Percentiles rank a stretch among this genome's conserved stretches.
Evolutionary conservation across 1,284 basidiomycete species (phyloP).

Genomic region (Phlebopus sp.): DNA sequence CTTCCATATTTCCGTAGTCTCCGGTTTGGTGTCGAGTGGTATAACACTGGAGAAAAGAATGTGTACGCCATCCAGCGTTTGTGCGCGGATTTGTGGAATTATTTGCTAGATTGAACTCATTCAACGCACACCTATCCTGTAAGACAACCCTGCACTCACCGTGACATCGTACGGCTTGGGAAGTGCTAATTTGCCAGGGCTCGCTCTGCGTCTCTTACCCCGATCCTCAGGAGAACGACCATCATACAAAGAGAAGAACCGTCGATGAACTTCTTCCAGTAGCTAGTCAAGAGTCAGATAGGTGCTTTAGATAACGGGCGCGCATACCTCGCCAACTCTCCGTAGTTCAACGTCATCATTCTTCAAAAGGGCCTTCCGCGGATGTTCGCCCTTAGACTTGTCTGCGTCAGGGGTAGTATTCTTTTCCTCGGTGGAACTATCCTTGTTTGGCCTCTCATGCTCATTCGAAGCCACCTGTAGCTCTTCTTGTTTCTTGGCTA

Average conservation of each 20-base stretch:
- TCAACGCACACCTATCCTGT: conserved; percentile 5
- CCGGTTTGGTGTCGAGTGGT: conserved; percentile 77
- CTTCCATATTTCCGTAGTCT: conserved; percentile 85
- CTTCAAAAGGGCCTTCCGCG: conserved; percentile 75
- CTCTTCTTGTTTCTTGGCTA: conserved; percentile 87
- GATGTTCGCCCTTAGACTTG: conserved; percentile 37
- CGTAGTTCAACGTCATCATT: conserved; percentile 87
- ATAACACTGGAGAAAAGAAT: conserved; percentile 94
- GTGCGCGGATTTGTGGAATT: conserved; percentile 76
- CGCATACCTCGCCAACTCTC: conserved; percentile 67
- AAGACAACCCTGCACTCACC: conserved; percentile 38
- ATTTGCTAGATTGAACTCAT: conserved; percentile 56
- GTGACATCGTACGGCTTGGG: conserved; percentile 54
- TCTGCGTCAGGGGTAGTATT: conserved; percentile 9
- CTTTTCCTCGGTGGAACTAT: conserved; percentile 15
- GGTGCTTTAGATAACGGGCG: not conserved
- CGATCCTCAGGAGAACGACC: conserved; percentile 37
- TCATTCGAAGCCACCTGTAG: conserved; percentile 46
- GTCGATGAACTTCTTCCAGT: conserved; percentile 71
- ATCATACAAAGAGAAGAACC: conserved; percentile 73
- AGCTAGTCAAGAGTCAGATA: conserved; percentile 47
- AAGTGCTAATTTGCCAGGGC: conserved; percentile 29
- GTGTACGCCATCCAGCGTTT: conserved; percentile 74
- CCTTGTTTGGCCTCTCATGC: conserved; percentile 1
- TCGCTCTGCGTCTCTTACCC: conserved; percentile 27